Base-by-base conservation (phyloP, 2,329 filamentous ascomycete species). In the Penicillium freii region DNA sequence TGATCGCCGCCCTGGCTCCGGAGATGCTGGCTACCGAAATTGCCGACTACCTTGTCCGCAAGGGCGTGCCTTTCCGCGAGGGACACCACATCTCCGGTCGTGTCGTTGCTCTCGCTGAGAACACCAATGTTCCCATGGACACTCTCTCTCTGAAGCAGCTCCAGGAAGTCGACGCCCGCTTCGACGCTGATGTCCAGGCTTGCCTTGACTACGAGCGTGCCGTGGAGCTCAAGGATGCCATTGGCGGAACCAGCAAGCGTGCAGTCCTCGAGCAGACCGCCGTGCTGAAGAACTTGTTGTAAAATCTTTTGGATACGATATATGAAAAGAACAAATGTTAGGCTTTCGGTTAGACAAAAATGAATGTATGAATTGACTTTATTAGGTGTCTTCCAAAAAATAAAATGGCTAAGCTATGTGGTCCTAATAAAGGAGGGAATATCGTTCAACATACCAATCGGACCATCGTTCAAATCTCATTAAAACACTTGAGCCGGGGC, bases 161-260 rank as follows among this genome's bases (percentile, higher is more conserved):
- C 51, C 81, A 88, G 77, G 80, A 74, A 5, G 83, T 95, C 3
- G 89, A 93, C 63, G 67, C 75, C 1, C 81, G 89, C 50, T 90
- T 95, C 62, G 86, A 84, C 31, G 81, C 86, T 57, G 90, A 94
- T 71, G 84, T 95, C 40, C 75, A 83, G 46, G 78, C 84, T 47
- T 84, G 84, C 27, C 89, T 96, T 70, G 84, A 95, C 75, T 96
- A 94, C 69, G 87, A 95, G 76, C 84, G 84, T 62, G 90, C 87
- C 59, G 90, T 96, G 7, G 91, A 96, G 81, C 82, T 88, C 79
- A 85, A 88, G 69, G 83, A 85, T 42, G 87, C 90, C 3, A 86
- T 86, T 64, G 92, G 91, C 25, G 90, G 91, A 29, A 94, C 90
- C 25, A 92, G 89, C 78, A 86, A 83, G 76, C 82, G 82, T 13